Base-by-base conservation (phyloP, 2,329 filamentous ascomycete genomes). In the Dactylellina cionopaga region DNA sequence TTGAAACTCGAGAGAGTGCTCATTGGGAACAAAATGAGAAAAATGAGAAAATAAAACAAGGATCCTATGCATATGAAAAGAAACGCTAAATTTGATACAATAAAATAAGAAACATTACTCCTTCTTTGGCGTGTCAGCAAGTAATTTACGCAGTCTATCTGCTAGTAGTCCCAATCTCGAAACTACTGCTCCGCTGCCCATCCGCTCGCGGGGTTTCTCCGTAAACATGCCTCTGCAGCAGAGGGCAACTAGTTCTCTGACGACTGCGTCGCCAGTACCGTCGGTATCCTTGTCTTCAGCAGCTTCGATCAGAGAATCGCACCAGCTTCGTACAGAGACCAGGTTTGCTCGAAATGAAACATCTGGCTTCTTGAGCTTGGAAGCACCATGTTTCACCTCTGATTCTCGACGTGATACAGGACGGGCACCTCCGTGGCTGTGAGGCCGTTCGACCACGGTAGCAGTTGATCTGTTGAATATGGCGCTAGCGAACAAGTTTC, bases 211-310 rank as follows among this genome's bases (percentile, higher is more conserved):
- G 3, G 69, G 69, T 17, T 63, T 66, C 29, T 74, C 69, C 10
- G 22, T 54, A 15, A 74, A 68, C 69, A 74, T 74, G 5, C 63
- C 69, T 35, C 69, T 52, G 35, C 69, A 74, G 35, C 59, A 64
- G 39, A 74, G 62, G 9, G 55, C 44, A 15, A 68, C 19, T 0
- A 74, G 37, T 11, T 74, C 69, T 31, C 63, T 49, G 24, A 74
- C 69, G 2, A 74, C 69, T 11, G 63, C 63, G 17, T 68, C 69
- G 13, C 63, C 62, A 6, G 62, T 74, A 15, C 69, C 63, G 24
- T 74, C 69, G 10, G 22, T 27, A 56, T 74, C 69, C 46, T 74
- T 74, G 7, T 74, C 62, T 29, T 74, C 69, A 11, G 62, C 63
- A 5, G 62, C 39, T 44, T 74, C 60, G 15, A 74, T 44, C n/a